A percentile compares a stretch with the other conserved stretches of the same genome.
Conservation (phyloP, 306 rosid species). For the Medicago ruthenica region DNA sequence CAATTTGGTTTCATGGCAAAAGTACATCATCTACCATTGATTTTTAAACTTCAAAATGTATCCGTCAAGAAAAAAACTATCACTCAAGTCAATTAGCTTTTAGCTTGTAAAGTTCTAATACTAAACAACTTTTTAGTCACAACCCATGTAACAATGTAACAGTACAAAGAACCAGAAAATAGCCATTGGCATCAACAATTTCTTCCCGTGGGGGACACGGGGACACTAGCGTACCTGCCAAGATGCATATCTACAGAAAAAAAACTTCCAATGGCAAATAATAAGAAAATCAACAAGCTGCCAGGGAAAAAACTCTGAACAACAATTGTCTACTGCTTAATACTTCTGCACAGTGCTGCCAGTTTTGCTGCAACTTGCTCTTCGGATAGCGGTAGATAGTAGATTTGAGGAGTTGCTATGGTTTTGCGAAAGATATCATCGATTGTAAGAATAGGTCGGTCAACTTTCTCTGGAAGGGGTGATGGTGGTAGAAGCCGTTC, state of each 20-base stretch:
- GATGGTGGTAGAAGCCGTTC: conserved; percentile 81
- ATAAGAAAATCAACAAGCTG: conserved; percentile 25
- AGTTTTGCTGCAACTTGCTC: conserved; percentile 80
- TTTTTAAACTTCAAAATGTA: conserved; percentile 15
- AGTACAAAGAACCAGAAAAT: conserved; percentile 9
- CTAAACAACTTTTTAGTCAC: conserved; percentile 35
- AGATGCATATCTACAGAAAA: conserved; percentile 41
- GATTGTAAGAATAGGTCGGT: conserved; percentile 70
- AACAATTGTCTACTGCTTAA: conserved; percentile 48
- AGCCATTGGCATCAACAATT: neutral
- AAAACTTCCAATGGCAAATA: conserved; percentile 43
- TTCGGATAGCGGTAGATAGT: conserved; percentile 86
- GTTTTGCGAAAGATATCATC: conserved; percentile 92
- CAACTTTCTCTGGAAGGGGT: conserved; percentile 64
- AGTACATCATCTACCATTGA: conserved; percentile 28
- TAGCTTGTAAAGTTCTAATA: conserved; percentile 35
- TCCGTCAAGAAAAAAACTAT: conserved; percentile 26
- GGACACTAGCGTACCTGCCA: conserved; percentile 46
- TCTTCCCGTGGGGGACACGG: no score
- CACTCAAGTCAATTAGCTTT: conserved; percentile 39
- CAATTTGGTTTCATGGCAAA: conserved; percentile 3
- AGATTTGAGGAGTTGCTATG: conserved; percentile 78
- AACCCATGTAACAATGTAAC: neutral
- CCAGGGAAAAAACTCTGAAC: conserved; percentile 13
- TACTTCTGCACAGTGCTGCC: conserved; percentile 55